Evolutionary conservation across 2,329 filamentous ascomycete genomes (phyloP), one percentile per base, ranked within the genome.

Genomic region (Nigrospora osmanthi): DNA sequence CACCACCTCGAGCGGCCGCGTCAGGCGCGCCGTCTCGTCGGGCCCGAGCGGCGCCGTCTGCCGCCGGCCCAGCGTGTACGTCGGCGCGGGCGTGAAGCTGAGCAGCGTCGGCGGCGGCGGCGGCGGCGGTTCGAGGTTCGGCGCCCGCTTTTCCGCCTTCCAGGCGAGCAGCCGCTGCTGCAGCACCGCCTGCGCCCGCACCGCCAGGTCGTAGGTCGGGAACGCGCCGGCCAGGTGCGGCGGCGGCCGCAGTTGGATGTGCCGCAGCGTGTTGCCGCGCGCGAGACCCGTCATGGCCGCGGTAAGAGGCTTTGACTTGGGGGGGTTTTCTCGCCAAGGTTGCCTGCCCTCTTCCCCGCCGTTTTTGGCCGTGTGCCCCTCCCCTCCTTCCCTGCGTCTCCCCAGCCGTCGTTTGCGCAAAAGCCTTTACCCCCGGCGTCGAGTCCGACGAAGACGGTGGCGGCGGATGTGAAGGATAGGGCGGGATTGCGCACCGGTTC

Each of bases 21-120:
- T 59, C 35, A 83, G 65, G 2, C 69, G 65, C 4, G 56, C 58
- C 2, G 68, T 63, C 53, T 83, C 76, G 1, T 56, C 52, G 0
- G 57, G 42, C 1, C 70, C 66, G 3, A 87, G 64, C 3, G 67
- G 51, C 64, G 58, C 47, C 55, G 60, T 63, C 58, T 96, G 89
- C 31, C 93, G 85, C 6, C 91, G 85, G 44, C 93, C 93, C 52
- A 90, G 85, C 13, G 91, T 96, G 67, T 93, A 96, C 39, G 89
- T 88, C 2, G 90, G 89, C 32, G 75, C 69, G 40, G 89, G 86
- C 44, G 87, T 83, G 65, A 95, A 93, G 51, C 88, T 89, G 50
- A 97, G 73, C 52, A 97, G 73, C 31, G 79, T 81, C 23, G 89
- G 87, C 13, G 72, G 69, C 1, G 85, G 85, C 10, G 75, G 2